Evolutionary conservation across 805 yeast species (phyloP), one percentile per base, ranked within the genome.

Genomic region (Candida sithepensis): DNA sequence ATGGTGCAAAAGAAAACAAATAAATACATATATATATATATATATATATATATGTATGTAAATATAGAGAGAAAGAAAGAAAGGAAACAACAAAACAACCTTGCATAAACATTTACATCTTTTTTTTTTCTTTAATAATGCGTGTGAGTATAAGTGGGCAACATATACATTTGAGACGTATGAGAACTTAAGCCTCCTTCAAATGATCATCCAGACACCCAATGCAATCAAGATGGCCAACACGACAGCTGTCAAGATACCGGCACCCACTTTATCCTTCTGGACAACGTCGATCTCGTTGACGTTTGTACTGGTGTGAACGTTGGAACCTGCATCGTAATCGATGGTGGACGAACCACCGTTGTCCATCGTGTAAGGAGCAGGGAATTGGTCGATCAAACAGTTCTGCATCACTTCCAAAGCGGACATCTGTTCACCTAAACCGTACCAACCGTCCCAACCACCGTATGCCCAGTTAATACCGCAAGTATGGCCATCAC

Each of bases 241-340:
- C 1, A 85, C 82, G 5, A 88, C 65, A 0, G 91, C 95, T 0
- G 99, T 92, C 39, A 88, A 65, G 20, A 91, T 71, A 42, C 95
- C 96, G 1, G 97, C 97, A 43, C 98, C 98, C 2, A 89, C 96
- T 57, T 75, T 78, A 61, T 88, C 96, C 50, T 78, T 81, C 0
- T 71, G 64, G 0, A 80, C 70, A 39, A 90, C 79, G 0, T 64
- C 68, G 42, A 84, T 64, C 40, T 60, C 62, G 55, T 78, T 74
- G 8, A 47, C 52, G 30, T 55, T 65, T 2, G 77, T 55, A 7
- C 75, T 63, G 43, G 83, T 85, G 8, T 78, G 80, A 39, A 74
- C 30, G 37, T 43, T 91, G 7, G 86, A 88, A 36, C 78, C 76
- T 7, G 41, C 41, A 37, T 24, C 37, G n/a, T 77, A 75, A 63